These are phyloP conservation scores for Hyaloperonospora brassicae DNA, from an alignment of 352 stramenopile genomes.

Conservation along the genomic window DNA sequence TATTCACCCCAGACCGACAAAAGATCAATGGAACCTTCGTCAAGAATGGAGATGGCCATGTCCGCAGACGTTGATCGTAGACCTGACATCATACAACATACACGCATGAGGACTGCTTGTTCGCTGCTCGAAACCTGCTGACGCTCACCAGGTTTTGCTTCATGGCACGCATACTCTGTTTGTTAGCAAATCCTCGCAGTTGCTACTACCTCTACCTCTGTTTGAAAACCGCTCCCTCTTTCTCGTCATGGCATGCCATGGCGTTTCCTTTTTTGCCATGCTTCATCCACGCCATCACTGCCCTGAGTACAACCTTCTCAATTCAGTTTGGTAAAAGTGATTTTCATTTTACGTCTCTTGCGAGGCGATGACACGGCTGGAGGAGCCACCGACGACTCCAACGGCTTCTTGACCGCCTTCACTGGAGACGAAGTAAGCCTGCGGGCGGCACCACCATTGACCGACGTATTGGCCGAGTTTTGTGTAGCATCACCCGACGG, in stretches of 20 bases:
- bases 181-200: conserved; percentile 10
- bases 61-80: conserved; percentile 5
- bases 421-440: conserved; percentile 22
- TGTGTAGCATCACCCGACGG: conserved; percentile 7
- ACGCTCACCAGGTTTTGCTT: conserved; percentile 4
- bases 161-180: too few relatives aligned
- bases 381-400: conserved; percentile 31
- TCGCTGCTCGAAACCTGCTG: conserved; percentile 15
- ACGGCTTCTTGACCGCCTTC: conserved; percentile 42
- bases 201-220: conserved; percentile 26
- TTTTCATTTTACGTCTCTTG: conserved; percentile 90
- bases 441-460: conserved; percentile 21
- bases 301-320: conserved; percentile 39
- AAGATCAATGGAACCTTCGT: conserved; percentile 10
- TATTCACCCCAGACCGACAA: conserved; percentile 23
- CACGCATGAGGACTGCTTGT: conserved; percentile 8
- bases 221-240: conserved; percentile 27
- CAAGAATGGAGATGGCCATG: conserved; percentile 7
- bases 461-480: conserved; percentile 23
- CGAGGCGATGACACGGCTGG: conserved; percentile 54
- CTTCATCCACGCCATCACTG: conserved; percentile 23
- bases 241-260: conserved; percentile 26
- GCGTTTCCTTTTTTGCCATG: conserved; percentile 35
- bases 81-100: conserved; percentile 17
- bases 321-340: conserved; percentile 85